Base-by-base conservation (phyloP, 2,329 filamentous ascomycete species). In the Epichloe uncinata region DNA sequence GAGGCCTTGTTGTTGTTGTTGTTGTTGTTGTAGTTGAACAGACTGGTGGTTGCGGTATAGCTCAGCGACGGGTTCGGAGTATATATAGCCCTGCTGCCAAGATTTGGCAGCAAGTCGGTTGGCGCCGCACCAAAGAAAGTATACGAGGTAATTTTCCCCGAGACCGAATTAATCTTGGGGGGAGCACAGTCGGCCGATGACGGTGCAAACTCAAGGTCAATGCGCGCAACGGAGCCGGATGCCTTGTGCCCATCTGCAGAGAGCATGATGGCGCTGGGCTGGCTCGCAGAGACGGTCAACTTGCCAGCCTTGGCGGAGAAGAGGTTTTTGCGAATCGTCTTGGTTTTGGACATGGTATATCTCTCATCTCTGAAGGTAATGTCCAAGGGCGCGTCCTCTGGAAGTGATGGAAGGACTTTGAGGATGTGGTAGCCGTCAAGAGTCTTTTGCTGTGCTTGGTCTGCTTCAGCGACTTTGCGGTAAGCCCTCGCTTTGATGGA, bases 261-360 rank as follows among this genome's bases (percentile, higher is more conserved):
- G 9, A 80, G 60, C 61, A 77, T 72, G 33, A 73, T 58, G 30
- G 76, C 73, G 5, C 65, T 58, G 1, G 74, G 75, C 59, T 77
- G 73, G 6, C 62, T 57, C 6, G 72, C 67, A 11, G 66, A 64
- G 42, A 69, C 69, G 1, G 69, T 74, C 16, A 80, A 57, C 50
- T 65, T 67, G 36, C 77, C 77, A 4, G 73, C 61, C 65, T 74
- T 78, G 48, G 67, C 62, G 1, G 73, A 70, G 41, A 80, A 65
- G 47, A 81, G 64, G 54, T 69, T 74, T 61, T 73, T 76, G 53
- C 75, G 71, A 34, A 80, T 59, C 1, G 69, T 69, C 65, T 79
- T 80, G 51, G 68, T 67, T 64, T 73, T 75, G 51, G 63, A 61
- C 60, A 77, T 69, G 48, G 59, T 62, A 63, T 80, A 80, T 44